A percentile compares a stretch with the other conserved stretches of the same genome.
Conservation (phyloP, 208 protist species). For the Leishmania tropica region DNA sequence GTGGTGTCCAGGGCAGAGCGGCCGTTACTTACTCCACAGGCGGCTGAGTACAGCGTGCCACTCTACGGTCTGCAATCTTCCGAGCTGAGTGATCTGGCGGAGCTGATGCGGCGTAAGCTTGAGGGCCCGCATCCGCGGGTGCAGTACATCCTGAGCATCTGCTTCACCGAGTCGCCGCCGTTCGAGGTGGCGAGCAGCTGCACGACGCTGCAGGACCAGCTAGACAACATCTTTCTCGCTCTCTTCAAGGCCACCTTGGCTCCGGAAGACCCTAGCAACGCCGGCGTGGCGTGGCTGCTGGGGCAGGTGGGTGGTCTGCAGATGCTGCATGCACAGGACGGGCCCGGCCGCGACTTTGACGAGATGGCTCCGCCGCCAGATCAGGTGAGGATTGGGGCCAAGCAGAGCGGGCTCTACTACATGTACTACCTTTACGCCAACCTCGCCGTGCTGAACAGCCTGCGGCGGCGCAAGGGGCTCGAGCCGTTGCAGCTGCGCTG, state of each 20-base stretch:
- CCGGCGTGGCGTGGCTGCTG: constrained; percentile 89
- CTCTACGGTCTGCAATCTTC: constrained; percentile 70
- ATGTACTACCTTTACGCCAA: constrained; percentile 99
- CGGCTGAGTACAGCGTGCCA: constrained; percentile 83
- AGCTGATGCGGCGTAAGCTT: constrained; percentile 46
- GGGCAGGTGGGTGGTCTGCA: constrained; percentile 83
- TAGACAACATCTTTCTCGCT: constrained; percentile 97
- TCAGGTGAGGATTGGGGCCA: constrained; percentile 67
- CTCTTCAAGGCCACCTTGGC: constrained; percentile 96
- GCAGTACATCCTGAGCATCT: constrained; percentile 95
- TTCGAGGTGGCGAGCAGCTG: constrained; percentile 44
- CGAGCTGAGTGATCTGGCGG: constrained; percentile 72
- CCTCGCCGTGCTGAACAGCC: constrained; percentile 94
- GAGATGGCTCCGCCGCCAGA: constrained; percentile 41
- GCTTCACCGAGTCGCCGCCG: constrained; percentile 72
- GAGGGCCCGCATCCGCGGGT: constrained; percentile 82
- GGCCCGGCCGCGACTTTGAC: constrained; percentile 66
- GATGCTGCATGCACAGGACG: constrained; percentile 79
- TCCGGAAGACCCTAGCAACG: constrained; percentile 80
- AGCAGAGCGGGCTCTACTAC: constrained; percentile 97
- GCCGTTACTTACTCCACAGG: constrained; percentile 47
- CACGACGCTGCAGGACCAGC: constrained; percentile 93
- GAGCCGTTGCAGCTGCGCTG: constrained; percentile 92
- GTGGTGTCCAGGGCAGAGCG: constrained; percentile 60
- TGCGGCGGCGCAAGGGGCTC: constrained; percentile 75